A percentile compares a stretch with the other conserved stretches of the same genome.
Evolutionary conservation across 2,329 filamentous ascomycete species (phyloP).

Genomic region (Neopestalotiopsis sp.): DNA sequence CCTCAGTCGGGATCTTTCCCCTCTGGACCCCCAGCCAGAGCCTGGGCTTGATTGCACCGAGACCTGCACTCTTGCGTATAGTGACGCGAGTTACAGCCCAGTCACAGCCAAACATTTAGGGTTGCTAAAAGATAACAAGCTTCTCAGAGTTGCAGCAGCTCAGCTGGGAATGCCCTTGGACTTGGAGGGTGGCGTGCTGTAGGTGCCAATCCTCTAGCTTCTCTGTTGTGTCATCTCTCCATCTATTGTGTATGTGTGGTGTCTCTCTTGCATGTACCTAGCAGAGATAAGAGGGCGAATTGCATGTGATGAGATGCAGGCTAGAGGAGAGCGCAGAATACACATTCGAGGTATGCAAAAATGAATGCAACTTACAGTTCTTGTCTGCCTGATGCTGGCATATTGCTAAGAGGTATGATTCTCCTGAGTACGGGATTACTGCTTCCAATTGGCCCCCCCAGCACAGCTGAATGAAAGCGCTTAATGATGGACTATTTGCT

Average conservation of each 20-base stretch:
- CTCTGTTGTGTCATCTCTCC: not conserved
- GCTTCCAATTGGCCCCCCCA: not conserved
- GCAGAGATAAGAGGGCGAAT: not conserved
- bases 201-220: conserved; percentile 11
- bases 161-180: not conserved
- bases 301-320: conserved; percentile 4
- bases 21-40: not conserved
- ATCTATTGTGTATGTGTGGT: not conserved
- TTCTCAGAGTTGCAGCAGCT: conserved; percentile 8
- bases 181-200: conserved; percentile 5
- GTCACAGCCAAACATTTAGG: not conserved
- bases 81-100: not conserved
- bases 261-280: not conserved
- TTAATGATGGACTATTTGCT: not conserved
- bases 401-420: not conserved
- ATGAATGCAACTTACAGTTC: conserved; percentile 14
- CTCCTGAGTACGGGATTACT: not conserved
- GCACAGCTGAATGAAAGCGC: not conserved
- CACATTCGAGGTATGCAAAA: not conserved
- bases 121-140: conserved; percentile 1
- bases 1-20: not conserved
- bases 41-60: not conserved
- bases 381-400: conserved; percentile 13
- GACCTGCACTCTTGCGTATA: conserved; percentile 3
- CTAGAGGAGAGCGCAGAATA: not conserved